Conservation (phyloP, 1,284 basidiomycete species). For the Megacollybia platyphylla region DNA sequence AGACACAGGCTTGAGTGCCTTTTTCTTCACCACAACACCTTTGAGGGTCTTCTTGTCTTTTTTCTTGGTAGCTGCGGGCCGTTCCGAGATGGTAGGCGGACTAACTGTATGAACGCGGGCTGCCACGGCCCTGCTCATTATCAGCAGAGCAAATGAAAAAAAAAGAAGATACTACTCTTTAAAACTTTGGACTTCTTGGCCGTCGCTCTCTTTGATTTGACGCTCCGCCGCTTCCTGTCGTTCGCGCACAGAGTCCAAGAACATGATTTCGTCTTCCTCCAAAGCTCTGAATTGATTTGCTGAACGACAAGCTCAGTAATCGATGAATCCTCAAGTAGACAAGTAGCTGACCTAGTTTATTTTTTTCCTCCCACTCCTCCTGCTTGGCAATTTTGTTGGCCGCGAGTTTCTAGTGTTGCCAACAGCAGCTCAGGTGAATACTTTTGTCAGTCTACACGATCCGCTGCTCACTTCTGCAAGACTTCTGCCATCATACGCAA, state of each 20-base stretch:
- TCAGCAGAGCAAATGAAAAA: conserved; percentile 3
- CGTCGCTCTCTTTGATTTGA: conserved; percentile 60
- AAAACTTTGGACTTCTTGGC: conserved; percentile 71
- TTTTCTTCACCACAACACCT: conserved; percentile 72
- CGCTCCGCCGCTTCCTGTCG: conserved; percentile 67
- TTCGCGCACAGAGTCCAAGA: conserved; percentile 72
- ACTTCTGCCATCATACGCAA: conserved; percentile 77
- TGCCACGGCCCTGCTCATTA: conserved; percentile 51
- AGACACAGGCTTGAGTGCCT: conserved; percentile 25
- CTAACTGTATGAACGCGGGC: conserved; percentile 44
- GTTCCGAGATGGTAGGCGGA: conserved; percentile 19
- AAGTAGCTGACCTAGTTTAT: conserved; percentile 56
- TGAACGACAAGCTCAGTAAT: conserved; percentile 14
- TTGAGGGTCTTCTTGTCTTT: conserved; percentile 52
- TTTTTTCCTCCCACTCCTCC: conserved; percentile 91
- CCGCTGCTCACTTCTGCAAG: conserved; percentile 67
- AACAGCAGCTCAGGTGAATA: background rate
- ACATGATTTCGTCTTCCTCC: conserved; percentile 83
- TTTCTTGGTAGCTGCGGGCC: conserved; percentile 26
- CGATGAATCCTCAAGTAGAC: conserved; percentile 1
- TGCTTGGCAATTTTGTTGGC: conserved; percentile 81
- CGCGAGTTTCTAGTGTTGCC: conserved; percentile 55
- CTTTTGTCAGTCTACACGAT: too few species aligned
- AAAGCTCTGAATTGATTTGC: conserved; percentile 88
- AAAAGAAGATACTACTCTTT: conserved; percentile 42